phyloP scores from a whole-genome alignment of 2,329 filamentous ascomycete species.

The Sarocladium brachiariae region DNA sequence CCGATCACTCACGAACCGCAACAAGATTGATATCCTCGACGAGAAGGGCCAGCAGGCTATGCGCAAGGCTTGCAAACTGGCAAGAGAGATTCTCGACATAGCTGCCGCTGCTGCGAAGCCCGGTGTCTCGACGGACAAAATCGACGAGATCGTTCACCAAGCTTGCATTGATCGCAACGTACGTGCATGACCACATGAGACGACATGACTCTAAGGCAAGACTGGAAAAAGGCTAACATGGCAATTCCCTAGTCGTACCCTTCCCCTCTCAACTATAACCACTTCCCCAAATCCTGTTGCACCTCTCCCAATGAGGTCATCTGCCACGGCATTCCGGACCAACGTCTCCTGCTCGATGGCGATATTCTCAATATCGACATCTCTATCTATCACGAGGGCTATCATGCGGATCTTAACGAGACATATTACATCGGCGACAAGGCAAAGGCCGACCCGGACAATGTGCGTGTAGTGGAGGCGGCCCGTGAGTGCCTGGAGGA shows the following conservation, averaged over 20 bases:
- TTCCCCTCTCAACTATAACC: conserved; percentile 88
- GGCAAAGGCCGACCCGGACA: conserved; percentile 74
- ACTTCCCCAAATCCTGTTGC: conserved; percentile 97
- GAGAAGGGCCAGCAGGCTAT: conserved; percentile 78
- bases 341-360: conserved; percentile 78
- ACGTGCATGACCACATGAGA: conserved; percentile 27
- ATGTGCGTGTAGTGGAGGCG: conserved; percentile 84
- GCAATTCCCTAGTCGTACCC: conserved; percentile 70
- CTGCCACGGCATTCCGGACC: conserved; percentile 95
- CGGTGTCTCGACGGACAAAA: conserved; percentile 92
- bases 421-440: conserved; percentile 96
- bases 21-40: conserved; percentile 77
- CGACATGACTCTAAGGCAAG: conserved; percentile 12
- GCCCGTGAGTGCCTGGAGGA: conserved; percentile 85
- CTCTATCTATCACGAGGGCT: conserved; percentile 87
- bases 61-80: conserved; percentile 83
- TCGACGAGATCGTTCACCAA: conserved; percentile 92
- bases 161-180: conserved; percentile 90
- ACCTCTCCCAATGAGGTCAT: conserved; percentile 96
- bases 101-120: conserved; percentile 76
- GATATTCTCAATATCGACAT: conserved; percentile 98
- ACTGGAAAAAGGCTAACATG: background rate
- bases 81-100: conserved; percentile 87
- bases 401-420: conserved; percentile 95
- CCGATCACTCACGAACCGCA: conserved; percentile 57